Evolutionary conservation across 1,284 basidiomycete genomes (phyloP).

Genomic region (Naganishia sp.): DNA sequence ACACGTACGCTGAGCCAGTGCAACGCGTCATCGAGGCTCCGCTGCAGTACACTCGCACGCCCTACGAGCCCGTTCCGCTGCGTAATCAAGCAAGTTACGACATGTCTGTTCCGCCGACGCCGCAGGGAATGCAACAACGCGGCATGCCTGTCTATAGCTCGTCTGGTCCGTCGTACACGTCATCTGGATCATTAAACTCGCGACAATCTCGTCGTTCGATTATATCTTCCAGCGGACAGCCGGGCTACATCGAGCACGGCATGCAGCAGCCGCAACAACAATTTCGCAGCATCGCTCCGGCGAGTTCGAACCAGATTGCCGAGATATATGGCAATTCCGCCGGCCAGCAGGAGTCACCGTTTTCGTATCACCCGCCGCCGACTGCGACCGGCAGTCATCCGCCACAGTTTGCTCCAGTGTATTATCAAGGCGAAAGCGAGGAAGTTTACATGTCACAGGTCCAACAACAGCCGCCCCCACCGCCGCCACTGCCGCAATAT

Average conservation of each 20-base stretch:
- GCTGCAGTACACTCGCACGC: constrained; percentile 1
- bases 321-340: constrained; percentile 33
- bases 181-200: constrained; percentile 15
- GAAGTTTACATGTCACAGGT: too few relatives aligned
- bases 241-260: constrained; percentile 15
- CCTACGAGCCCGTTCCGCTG: constrained; percentile 9
- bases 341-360: constrained; percentile 45
- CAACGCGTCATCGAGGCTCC: not conserved
- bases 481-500: not conserved
- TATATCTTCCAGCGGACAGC: constrained; percentile 25
- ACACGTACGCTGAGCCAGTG: not conserved
- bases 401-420: constrained; percentile 17
- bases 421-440: not conserved
- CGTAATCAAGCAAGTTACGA: constrained; percentile 1
- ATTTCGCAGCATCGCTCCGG: constrained; percentile 13
- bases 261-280: constrained; percentile 5
- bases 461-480: not conserved
- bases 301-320: constrained; percentile 28
- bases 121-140: constrained; percentile 12
- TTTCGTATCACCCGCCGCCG: constrained; percentile 48
- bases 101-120: constrained; percentile 18
- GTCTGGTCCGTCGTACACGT: constrained; percentile 17
- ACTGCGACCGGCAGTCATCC: constrained; percentile 34
- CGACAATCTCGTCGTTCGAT: constrained; percentile 28
- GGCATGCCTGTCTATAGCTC: constrained; percentile 7